Evolutionary conservation across 1,284 basidiomycete genomes (phyloP), one percentile per base, ranked within the genome.

Genomic region (Pseudozyma hubeiensis): DNA sequence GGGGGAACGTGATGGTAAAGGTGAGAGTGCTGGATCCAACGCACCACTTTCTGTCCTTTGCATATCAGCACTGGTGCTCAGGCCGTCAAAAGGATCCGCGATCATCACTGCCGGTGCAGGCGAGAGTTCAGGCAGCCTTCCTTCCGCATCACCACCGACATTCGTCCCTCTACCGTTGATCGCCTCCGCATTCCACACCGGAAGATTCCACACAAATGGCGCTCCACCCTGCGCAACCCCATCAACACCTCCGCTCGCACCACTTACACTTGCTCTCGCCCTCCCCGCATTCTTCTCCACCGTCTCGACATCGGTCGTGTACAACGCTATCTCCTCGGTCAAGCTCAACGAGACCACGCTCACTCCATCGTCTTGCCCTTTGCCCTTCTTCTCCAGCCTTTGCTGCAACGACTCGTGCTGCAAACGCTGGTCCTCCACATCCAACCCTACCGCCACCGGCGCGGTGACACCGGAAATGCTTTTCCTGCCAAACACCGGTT

Each of bases 301-400:
- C 10, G 57, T 41, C 8, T 53, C n/a, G 11, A 55, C 60, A 30
- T 72, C 69, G 3, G 43, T 33, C 13, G 63, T 64, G 16, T 72
- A 72, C 53, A 72, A 37, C 19, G 69, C 69, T 8, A 72, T 72
- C 45, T 72, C 69, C 31, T 72, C 69, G 2, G 69, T 72, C 50
- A 72, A 43, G 14, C 51, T 52, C 10, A 72, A 13, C n/a, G 55
- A 59, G 5, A 72, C 63, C 1, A 66, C 64, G 6, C 53, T 58
- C 0, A 16, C 33, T 4, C 51, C 24, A 63, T 68, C 30, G 17
- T 19, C 13, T 29, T 46, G 9, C 17, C 17, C 8, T 44, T 31
- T 11, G 4, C 54, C n/a, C n/a, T 53, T 3, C 14, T 56, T 35
- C 7, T 37, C 10, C 4, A 61, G 31, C 3, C 51, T 29, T 17